A percentile compares a stretch with the other conserved stretches of the same genome.
Evolutionary conservation across 257 asterid species (phyloP).

Genomic region (Orobanche coerulescens): DNA sequence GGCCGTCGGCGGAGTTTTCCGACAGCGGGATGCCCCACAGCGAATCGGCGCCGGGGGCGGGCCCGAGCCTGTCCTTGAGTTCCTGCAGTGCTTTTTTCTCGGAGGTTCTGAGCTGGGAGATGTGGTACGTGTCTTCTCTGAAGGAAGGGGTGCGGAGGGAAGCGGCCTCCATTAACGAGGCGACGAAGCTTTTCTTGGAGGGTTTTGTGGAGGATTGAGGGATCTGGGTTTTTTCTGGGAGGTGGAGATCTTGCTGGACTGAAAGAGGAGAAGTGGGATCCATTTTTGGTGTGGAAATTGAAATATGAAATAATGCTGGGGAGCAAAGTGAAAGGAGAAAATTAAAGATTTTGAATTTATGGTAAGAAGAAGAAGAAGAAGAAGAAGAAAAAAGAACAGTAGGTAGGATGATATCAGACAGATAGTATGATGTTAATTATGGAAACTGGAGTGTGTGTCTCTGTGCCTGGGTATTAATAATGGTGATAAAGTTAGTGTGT

Average conservation of each 20-base stretch:
- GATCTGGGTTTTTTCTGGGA: too few relatives aligned
- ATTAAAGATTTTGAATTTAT: background rate
- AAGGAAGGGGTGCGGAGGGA: constrained; percentile 58
- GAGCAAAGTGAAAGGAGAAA: background rate
- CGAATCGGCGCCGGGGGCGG: constrained; percentile 32
- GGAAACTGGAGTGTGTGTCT: background rate
- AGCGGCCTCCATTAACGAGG: constrained; percentile 60
- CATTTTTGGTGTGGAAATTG: constrained; percentile 26
- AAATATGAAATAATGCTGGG: background rate
- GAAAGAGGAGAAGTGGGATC: constrained; percentile 38
- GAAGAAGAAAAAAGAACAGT: too few relatives aligned
- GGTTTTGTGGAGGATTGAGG: constrained; percentile 32
- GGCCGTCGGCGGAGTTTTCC: constrained; percentile 30
- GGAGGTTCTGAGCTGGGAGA: constrained; percentile 53
- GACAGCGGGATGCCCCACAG: constrained; percentile 67
- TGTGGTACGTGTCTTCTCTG: constrained; percentile 76
- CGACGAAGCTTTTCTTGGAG: constrained; percentile 42
- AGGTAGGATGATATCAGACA: too few relatives aligned
- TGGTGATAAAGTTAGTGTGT: constrained; percentile 7
- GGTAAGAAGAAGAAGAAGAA: background rate
- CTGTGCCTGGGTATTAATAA: background rate
- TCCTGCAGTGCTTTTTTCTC: constrained; percentile 62
- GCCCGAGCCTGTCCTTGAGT: constrained; percentile 43
- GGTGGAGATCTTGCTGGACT: constrained; percentile 20
- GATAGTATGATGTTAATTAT: background rate